These are phyloP conservation scores for Erysimum cheiri DNA, from an alignment of 441 rosid species.

Conservation along the genomic window DNA sequence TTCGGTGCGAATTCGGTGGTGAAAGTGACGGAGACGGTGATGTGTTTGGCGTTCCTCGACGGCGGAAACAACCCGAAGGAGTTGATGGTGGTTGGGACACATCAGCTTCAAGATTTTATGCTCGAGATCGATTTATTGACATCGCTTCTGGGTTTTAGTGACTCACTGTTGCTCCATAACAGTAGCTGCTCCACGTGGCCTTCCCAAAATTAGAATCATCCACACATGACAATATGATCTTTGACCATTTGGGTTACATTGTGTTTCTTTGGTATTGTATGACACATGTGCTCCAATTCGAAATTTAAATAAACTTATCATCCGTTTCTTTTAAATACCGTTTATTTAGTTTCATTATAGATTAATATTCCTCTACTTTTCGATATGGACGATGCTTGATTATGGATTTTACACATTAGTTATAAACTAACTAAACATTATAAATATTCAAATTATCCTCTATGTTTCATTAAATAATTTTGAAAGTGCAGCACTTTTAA, in stretches of 20 bases:
- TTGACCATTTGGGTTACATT: too few species aligned
- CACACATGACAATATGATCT: not conserved
- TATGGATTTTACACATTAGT: too few species aligned
- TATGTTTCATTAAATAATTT: too few species aligned
- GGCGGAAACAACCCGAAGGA: constrained; percentile 32
- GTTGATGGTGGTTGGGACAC: constrained; percentile 38
- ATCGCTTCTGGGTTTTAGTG: constrained; percentile 44
- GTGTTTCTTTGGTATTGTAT: not conserved
- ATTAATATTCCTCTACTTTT: not conserved
- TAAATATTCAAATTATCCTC: too few species aligned
- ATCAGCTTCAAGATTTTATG: constrained; percentile 46
- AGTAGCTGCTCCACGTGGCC: constrained; percentile 33
- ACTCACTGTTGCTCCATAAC: constrained; percentile 37
- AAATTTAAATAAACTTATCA: not conserved
- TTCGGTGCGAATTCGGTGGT: constrained; percentile 47
- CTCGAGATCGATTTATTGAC: constrained; percentile 44
- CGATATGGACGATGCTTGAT: too few species aligned
- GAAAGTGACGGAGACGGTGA: constrained; percentile 29
- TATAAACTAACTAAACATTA: too few species aligned
- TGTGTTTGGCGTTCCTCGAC: constrained; percentile 48
- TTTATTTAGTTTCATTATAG: not conserved
- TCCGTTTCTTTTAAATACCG: not conserved
- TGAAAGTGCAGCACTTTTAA: too few species aligned
- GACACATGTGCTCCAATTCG: not conserved
- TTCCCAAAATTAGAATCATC: not conserved